Percentiles rank a stretch among this genome's conserved stretches.
Evolutionary conservation across 306 rosid genomes (phyloP).

Genomic region (Cucurbita pepo): DNA sequence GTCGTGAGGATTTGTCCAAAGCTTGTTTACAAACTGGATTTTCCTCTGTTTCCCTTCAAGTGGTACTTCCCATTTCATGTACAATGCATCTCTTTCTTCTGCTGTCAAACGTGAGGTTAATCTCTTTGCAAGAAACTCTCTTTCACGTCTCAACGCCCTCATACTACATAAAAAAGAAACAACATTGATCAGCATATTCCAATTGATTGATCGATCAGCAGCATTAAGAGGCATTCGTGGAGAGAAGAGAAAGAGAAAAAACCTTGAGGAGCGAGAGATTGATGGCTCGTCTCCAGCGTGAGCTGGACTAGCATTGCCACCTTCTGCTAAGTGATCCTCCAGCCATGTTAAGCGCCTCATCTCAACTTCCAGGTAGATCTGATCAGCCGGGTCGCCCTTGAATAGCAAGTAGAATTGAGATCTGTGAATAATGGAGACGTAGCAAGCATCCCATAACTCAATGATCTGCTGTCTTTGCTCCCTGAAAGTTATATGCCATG

Average conservation of each 20-base stretch:
- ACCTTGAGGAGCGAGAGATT: constrained; percentile 90
- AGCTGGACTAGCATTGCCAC: constrained; percentile 91
- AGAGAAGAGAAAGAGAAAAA: neutral
- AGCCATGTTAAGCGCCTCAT: constrained; percentile 90
- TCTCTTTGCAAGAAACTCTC: constrained; percentile 93
- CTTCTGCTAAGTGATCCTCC: constrained; percentile 78
- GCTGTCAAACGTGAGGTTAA: constrained; percentile 51
- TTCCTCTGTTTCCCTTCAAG: constrained; percentile 89
- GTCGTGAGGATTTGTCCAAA: constrained; percentile 85
- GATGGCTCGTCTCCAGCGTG: constrained; percentile 65
- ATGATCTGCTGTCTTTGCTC: constrained; percentile 77
- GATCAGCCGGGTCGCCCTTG: constrained; percentile 91
- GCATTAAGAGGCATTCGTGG: neutral
- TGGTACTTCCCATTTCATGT: constrained; percentile 87
- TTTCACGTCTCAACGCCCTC: constrained; percentile 68
- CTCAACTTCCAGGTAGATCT: constrained; percentile 93
- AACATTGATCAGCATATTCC: neutral
- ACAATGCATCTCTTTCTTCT: constrained; percentile 78
- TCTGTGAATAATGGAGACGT: constrained; percentile 91
- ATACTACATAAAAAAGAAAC: constrained; percentile 35
- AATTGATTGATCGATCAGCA: neutral
- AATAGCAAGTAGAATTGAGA: constrained; percentile 87
- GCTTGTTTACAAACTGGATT: constrained; percentile 78
- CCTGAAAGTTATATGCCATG: constrained; percentile 73
- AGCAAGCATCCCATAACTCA: constrained; percentile 83